phyloP scores from a whole-genome alignment of 257 asterid genomes.

The Eucommia ulmoides region DNA sequence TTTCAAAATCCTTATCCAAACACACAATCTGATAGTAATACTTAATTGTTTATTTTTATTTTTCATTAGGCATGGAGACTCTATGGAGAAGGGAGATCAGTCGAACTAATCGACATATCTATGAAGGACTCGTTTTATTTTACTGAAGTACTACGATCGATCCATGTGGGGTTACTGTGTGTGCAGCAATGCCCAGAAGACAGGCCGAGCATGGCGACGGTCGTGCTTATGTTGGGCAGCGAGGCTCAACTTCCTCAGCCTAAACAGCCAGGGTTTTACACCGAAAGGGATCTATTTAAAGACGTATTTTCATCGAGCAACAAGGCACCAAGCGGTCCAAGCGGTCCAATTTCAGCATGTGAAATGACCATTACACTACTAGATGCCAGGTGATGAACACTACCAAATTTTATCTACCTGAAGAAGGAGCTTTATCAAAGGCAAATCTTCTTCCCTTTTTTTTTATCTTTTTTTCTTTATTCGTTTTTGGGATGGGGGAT shows the following conservation, averaged over 20 bases:
- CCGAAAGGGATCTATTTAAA: conserved; percentile 10
- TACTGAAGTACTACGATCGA: conserved; percentile 13
- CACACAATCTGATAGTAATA: too few species aligned
- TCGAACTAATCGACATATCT: conserved; percentile 6
- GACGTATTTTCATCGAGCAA: conserved; percentile 12
- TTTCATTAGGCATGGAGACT: conserved; percentile 27
- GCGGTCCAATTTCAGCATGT: too few species aligned
- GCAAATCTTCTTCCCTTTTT: too few species aligned
- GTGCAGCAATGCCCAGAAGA: conserved; percentile 21
- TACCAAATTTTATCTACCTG: too few species aligned
- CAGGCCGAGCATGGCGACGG: conserved; percentile 20
- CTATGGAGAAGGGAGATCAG: conserved; percentile 14
- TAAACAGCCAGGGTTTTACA: conserved; percentile 21
- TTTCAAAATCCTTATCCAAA: too few species aligned
- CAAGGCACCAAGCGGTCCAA: too few species aligned
- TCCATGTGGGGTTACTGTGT: conserved; percentile 20
- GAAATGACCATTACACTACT: too few species aligned
- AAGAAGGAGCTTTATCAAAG: too few species aligned
- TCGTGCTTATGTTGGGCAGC: conserved; percentile 15
- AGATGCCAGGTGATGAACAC: too few species aligned
- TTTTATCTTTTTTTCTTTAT: too few species aligned
- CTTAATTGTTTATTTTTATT: too few species aligned
- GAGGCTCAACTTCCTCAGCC: conserved; percentile 14
- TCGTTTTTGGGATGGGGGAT: too few species aligned
- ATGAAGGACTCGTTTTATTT: conserved; percentile 3